Evolutionary conservation across 176 grass and related monocot genomes (phyloP), one percentile per base, ranked within the genome.

Genomic region (Zizania latifolia): DNA sequence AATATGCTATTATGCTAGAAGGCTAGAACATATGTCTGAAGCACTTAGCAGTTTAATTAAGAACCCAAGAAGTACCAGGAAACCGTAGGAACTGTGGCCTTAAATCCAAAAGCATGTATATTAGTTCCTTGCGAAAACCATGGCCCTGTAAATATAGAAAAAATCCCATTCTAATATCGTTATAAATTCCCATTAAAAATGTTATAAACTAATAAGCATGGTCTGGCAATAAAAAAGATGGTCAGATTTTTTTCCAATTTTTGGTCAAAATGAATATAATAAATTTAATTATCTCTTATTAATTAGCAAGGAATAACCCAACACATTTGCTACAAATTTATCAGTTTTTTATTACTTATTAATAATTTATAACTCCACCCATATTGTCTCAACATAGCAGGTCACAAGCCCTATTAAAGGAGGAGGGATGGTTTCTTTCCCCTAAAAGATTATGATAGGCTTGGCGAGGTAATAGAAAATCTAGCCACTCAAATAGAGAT

Each of bases 121-220:
- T 31, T 4, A 97, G 75, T 72, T 90, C 93, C 54, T 76, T 93
- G 10, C 87, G 76, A 46, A 97, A 93, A 76, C 93, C 90, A 38
- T 97, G 90, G 13, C 85, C 90, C 93, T 97, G 78, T 21, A 79
- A 8, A 36, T 8, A 2, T 30, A 58, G 4, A 58, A 64, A 48
- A 51, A 71, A 36, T 43, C 36, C 14, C 11, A 57, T 36, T 48
- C 41, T 58, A 50, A 31, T 36, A 39, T 29, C 50, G 23, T 34
- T 10, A 8, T 62, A 30, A 71, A 48, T 1, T 62, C 23, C 11
- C 34, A 17, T n/a, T n/a, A n/a, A n/a, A n/a, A n/a, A n/a, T n/a
- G n/a, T n/a, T n/a, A n/a, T 36, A 48, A 48, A 19, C 45, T 48
- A n/a, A 21, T 78, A 85, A 48, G 10, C 46, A 85, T 37, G 48